Conservation (phyloP, 768 basidiomycete species). For the Boletus subcaerulescens region DNA sequence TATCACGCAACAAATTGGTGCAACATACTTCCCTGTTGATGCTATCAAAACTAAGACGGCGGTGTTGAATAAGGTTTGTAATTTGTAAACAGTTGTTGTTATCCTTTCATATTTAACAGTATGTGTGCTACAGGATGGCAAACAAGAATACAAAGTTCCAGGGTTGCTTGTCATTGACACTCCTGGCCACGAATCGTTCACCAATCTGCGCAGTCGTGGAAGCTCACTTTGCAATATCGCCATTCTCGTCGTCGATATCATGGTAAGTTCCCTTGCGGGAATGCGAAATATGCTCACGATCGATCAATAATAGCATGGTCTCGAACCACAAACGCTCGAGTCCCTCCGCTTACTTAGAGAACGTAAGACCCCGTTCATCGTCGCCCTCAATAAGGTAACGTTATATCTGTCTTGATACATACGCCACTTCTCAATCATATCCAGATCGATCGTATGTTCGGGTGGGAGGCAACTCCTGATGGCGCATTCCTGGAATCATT, state of each 20-base stretch:
- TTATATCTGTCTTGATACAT: conserved; percentile 1
- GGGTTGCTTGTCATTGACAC: conserved; percentile 97
- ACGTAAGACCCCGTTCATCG: conserved; percentile 97
- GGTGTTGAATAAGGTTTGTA: conserved; percentile 80
- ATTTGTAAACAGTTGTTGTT: not conserved
- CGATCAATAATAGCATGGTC: conserved; percentile 67
- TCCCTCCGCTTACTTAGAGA: conserved; percentile 89
- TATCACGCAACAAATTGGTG: conserved; percentile 99
- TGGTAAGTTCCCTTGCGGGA: conserved; percentile 47
- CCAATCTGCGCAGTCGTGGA: conserved; percentile 91
- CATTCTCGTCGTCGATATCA: conserved; percentile 98
- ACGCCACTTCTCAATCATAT: conserved; percentile 5
- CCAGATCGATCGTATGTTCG: conserved; percentile 96
- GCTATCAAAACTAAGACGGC: conserved; percentile 91
- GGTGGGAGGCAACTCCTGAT: conserved; percentile 89
- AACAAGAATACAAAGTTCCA: conserved; percentile 93
- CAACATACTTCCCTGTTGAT: conserved; percentile 96
- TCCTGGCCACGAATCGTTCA: conserved; percentile 99
- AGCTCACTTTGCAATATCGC: conserved; percentile 98
- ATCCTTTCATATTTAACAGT: conserved; percentile 5
- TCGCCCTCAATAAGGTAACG: conserved; percentile 90
- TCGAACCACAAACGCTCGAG: conserved; percentile 98
- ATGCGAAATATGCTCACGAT: conserved; percentile 1
- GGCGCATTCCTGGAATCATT: conserved; percentile 91
- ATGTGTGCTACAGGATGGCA: conserved; percentile 51